phyloP scores from a whole-genome alignment of 2,329 filamentous ascomycete species.

The Iodosphaeria phyllophila region DNA sequence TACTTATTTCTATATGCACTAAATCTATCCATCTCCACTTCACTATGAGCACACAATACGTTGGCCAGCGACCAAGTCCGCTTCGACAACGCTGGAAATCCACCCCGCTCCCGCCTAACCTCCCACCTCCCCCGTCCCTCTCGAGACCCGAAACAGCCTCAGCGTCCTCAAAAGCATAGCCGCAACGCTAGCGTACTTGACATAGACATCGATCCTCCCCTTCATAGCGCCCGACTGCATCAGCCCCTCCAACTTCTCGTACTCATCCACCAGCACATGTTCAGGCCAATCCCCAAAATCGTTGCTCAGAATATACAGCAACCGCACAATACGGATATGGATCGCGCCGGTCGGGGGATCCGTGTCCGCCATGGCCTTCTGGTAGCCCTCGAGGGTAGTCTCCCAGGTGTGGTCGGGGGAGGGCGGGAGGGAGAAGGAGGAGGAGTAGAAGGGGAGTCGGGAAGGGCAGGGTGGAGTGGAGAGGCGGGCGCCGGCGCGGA shows the following conservation, averaged over 20 bases:
- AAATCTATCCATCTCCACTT: no score
- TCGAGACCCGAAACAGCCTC: no score
- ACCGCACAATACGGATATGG: constrained; percentile 2
- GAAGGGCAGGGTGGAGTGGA: no score
- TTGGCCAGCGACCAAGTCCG: no score
- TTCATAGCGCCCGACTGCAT: neutral
- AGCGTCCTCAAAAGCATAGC: constrained; percentile 1
- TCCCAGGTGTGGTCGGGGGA: constrained; percentile 22
- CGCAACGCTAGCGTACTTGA: constrained; percentile 1
- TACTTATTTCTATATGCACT: no score
- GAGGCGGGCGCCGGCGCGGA: constrained; percentile 17
- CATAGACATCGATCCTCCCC: neutral
- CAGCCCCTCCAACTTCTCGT: constrained; percentile 1
- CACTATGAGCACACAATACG: no score
- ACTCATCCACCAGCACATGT: constrained; percentile 1
- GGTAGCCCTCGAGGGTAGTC: constrained; percentile 16
- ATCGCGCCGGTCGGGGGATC: constrained; percentile 1
- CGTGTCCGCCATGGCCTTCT: constrained; percentile 11
- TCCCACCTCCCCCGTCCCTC: no score
- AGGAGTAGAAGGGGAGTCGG: no score
- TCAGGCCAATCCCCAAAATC: constrained; percentile 2
- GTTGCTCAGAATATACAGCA: constrained; percentile 2
- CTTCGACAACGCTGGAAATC: no score
- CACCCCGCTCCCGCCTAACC: no score
- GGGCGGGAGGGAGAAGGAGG: no score